Base-by-base conservation (phyloP, 1,284 basidiomycete species). In the Porphyrellus sp. region DNA sequence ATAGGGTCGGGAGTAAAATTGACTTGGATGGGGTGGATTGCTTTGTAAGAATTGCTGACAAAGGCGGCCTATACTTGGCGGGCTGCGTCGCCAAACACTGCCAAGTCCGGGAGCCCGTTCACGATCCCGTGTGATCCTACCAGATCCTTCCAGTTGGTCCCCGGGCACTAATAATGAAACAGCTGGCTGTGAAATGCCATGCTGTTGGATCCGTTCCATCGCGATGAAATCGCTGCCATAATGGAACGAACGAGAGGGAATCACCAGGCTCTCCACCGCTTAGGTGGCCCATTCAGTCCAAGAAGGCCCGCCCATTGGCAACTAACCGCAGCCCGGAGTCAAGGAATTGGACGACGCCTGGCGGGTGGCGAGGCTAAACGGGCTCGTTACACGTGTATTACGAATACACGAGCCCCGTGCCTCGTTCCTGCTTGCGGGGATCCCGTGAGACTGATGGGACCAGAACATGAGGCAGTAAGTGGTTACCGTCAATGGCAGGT, bases 391-490 rank as follows among this genome's bases (percentile, higher is more conserved):
- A 69, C 61, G 61, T 61, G 67, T 65, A 43, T 49, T 49, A 48
- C 51, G 49, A 40, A 55, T 40, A 50, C 44, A 55, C 53, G 58
- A 63, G 54, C 52, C 63, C 30, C 61, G 51, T 56, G 60, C 33
- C 45, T 43, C 60, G 51, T 44, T 49, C 58, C 43, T 57, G 44
- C 52, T 49, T 44, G 47, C 51, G 49, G 49, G 48, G 34, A 37
- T 30, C 37, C 51, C 66, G 54, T 62, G 47, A 37, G 63, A 57
- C 38, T 31, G 46, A 52, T 52, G 52, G 12, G 48, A 54, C 24
- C 50, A 20, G 13, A 70, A 70, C 68, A 70, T 54, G 68, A 70
- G 67, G 64, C 54, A 49, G 18, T 18, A 21, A 48, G 53, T 41
- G 43, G 51, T 41, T 53, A 24, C 49, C 40, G 35, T 46, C 45